Evolutionary conservation across 495 filamentous ascomycete species (phyloP), one percentile per base, ranked within the genome.

Genomic region (Coniosporium apollinis): DNA sequence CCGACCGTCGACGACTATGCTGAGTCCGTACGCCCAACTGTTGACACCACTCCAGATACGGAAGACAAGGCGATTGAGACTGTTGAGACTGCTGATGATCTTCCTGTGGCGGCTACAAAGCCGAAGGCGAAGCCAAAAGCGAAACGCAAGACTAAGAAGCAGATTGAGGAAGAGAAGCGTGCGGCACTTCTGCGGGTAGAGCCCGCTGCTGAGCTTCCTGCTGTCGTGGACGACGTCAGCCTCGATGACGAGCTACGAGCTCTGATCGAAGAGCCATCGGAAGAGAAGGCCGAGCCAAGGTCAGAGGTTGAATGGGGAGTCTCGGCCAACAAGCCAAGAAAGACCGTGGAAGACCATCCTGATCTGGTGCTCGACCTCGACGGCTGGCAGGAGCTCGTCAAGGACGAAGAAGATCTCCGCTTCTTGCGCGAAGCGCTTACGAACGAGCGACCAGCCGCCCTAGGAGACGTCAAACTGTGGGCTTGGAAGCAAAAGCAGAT

Each of bases 401-500:
- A 81, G 48, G 80, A 94, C 38, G 72, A 79, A 7, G 87, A 85
- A 61, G 85, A 80, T 45, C 61, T 82, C 31, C 62, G 58, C 10
- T 69, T 69, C 37, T 59, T 79, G 19, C 62, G 57, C 33, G 45
- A 66, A 18, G 58, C 68, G 3, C 48, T 83, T 19, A 44, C 48
- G 0, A 56, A 64, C 19, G 55, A 62, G 43, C 21, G 59, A 15
- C 40, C 58, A 21, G 67, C 66, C 22, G 63, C 64, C 19, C 46
- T 92, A 36, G 70, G 70, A 6, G 73, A 83, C 45, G 62, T 77
- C 4, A 62, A 71, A 32, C 63, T 75, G 24, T 97, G 87, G 87
- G 66, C 85, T 4, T 94, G 83, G 79, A 82, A 73, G 42, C 79
- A 93, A 44, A 82, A 89, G 49, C 74, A 85, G 40, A 76, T 92